A percentile compares a stretch with the other conserved stretches of the same genome.
These are phyloP conservation scores for Diaporthe sp. DNA, from an alignment of 2,329 filamentous ascomycete genomes.

Conservation along the genomic window DNA sequence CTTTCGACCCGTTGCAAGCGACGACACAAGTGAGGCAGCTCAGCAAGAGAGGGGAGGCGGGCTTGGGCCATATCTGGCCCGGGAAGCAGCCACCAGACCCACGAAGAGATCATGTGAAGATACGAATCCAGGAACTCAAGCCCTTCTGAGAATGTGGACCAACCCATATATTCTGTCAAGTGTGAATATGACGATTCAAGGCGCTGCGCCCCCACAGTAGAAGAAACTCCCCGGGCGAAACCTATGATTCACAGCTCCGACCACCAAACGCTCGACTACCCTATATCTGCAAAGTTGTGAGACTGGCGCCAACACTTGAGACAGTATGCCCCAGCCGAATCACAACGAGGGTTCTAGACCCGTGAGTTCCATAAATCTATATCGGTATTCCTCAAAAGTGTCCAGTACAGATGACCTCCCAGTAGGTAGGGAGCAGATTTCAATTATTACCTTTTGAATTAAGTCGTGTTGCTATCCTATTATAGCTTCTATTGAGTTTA, in stretches of 20 bases:
- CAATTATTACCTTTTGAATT: background rate
- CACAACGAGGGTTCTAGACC: too few species aligned
- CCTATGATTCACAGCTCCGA: background rate
- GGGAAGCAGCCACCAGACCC: background rate
- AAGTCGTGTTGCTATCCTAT: constrained; percentile 7
- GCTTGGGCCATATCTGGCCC: background rate
- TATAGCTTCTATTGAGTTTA: constrained; percentile 18
- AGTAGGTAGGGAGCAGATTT: too few species aligned
- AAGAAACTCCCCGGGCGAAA: background rate
- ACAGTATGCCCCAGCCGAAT: background rate
- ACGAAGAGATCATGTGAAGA: constrained; percentile 18
- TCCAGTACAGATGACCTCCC: background rate
- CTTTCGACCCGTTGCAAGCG: constrained; percentile 13
- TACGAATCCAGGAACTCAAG: background rate
- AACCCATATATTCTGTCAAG: background rate
- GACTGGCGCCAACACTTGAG: background rate
- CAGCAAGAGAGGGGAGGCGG: background rate
- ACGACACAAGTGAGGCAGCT: constrained; percentile 18
- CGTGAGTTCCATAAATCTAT: background rate
- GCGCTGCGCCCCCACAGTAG: too few species aligned
- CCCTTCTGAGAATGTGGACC: background rate
- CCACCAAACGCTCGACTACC: background rate
- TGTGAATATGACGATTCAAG: background rate
- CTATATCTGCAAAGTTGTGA: background rate
- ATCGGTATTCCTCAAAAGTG: background rate